Evolutionary conservation across 306 rosid species (phyloP).

Genomic region (Lagenaria siceraria): DNA sequence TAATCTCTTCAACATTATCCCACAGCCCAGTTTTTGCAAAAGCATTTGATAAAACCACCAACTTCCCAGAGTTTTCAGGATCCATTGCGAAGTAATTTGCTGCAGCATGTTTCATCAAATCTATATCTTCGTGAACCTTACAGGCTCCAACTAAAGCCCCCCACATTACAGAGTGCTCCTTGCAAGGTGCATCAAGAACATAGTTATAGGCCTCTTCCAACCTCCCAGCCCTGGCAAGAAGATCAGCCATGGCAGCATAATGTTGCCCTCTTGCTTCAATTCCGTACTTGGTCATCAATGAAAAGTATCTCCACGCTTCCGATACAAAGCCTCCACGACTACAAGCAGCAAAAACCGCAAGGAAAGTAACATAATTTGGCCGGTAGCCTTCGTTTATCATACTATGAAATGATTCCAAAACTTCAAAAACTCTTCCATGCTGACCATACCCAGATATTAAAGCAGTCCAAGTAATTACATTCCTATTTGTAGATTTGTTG

Average conservation of each 20-base stretch:
- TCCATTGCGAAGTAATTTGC: slow-evolving; percentile 46
- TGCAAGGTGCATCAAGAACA: slow-evolving; percentile 43
- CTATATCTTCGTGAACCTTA: slow-evolving; percentile 51
- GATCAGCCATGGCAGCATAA: slow-evolving; percentile 62
- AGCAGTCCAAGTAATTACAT: slow-evolving; percentile 63
- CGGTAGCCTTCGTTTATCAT: slow-evolving; percentile 53
- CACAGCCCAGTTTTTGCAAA: slow-evolving; percentile 60
- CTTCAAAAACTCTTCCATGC: slow-evolving; percentile 55
- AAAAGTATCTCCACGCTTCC: slow-evolving; percentile 53
- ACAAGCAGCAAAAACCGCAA: slow-evolving; percentile 75
- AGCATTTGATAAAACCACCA: slow-evolving; percentile 56
- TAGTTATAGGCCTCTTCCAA: slow-evolving; percentile 50
- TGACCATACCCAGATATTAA: slow-evolving; percentile 64
- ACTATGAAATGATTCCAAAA: slow-evolving; percentile 38
- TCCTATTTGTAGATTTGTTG: slow-evolving; percentile 41
- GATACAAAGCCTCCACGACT: slow-evolving; percentile 59
- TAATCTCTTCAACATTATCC: slow-evolving; percentile 49
- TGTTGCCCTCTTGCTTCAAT: slow-evolving; percentile 58
- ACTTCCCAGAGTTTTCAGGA: slow-evolving; percentile 39
- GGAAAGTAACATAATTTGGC: slow-evolving; percentile 65
- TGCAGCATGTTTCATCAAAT: slow-evolving; percentile 50
- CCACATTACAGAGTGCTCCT: slow-evolving; percentile 56
- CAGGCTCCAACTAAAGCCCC: slow-evolving; percentile 69
- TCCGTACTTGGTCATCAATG: slow-evolving; percentile 47
- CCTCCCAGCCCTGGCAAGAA: slow-evolving; percentile 54